These are phyloP conservation scores for Primulina eburnea DNA, from an alignment of 257 asterid genomes.

Conservation along the genomic window DNA sequence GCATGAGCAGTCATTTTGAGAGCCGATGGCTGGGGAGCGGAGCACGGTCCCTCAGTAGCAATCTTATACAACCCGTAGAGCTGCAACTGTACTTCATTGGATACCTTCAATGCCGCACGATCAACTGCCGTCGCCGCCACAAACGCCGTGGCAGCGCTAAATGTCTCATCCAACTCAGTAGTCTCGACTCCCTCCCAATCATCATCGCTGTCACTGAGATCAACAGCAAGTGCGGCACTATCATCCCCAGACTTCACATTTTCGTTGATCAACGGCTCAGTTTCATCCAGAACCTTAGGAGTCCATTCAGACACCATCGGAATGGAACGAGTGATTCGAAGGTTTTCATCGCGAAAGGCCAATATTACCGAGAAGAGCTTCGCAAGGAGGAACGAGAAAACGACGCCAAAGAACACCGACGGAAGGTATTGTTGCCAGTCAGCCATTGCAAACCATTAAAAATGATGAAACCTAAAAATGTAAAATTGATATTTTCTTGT, in stretches of 20 bases:
- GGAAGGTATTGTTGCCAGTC: conserved; percentile 68
- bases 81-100: conserved; percentile 86
- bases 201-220: conserved; percentile 60
- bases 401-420: conserved; percentile 62
- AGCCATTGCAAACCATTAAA: conserved; percentile 37
- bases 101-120: conserved; percentile 57
- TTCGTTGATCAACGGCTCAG: conserved; percentile 45
- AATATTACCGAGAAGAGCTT: conserved; percentile 81
- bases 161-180: conserved; percentile 87
- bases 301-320: conserved; percentile 33
- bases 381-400: conserved; percentile 88
- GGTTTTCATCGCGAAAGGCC: conserved; percentile 88
- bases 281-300: conserved; percentile 35
- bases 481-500: neutral
- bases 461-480: conserved; percentile 10
- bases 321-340: conserved; percentile 66
- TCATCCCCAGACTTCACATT: conserved; percentile 26
- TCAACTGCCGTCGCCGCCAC: conserved; percentile 93
- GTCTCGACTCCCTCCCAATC: conserved; percentile 99
- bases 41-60: conserved; percentile 93
- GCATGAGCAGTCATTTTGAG: conserved; percentile 97
- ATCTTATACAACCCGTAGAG: conserved; percentile 87
- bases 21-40: conserved; percentile 84
- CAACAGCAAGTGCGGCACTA: conserved; percentile 25
- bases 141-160: conserved; percentile 95